phyloP scores from a whole-genome alignment of 2,329 filamentous ascomycete species.

The Neoscytalidium dimidiatum region DNA sequence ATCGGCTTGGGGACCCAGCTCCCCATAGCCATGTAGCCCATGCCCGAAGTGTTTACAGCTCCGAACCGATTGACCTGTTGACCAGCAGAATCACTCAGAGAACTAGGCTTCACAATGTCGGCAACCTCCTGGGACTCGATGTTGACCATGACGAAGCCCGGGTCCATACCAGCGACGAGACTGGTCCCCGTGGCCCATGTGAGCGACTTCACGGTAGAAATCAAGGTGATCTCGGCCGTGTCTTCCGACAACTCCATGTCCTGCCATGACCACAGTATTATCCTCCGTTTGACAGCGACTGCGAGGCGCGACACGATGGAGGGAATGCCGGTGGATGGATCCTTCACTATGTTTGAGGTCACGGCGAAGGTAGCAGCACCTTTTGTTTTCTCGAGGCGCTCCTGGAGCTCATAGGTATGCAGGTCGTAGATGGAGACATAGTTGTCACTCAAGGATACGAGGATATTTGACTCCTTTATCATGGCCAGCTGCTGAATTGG shows the following conservation, averaged over 20 bases:
- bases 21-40: slow-evolving; percentile 96
- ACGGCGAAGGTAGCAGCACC: slow-evolving; percentile 90
- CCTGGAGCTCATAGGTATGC: slow-evolving; percentile 77
- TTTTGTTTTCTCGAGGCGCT: slow-evolving; percentile 79
- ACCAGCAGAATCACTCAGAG: slow-evolving; percentile 65
- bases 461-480: slow-evolving; percentile 90
- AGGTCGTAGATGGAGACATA: slow-evolving; percentile 89
- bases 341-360: slow-evolving; percentile 93
- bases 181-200: slow-evolving; percentile 89
- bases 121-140: slow-evolving; percentile 71
- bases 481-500: slow-evolving; percentile 92
- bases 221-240: slow-evolving; percentile 73
- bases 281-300: slow-evolving; percentile 87
- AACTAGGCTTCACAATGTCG: slow-evolving; percentile 77
- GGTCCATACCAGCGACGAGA: slow-evolving; percentile 86
- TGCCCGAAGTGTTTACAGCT: slow-evolving; percentile 78
- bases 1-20: slow-evolving; percentile 90
- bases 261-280: slow-evolving; percentile 93
- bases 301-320: slow-evolving; percentile 90
- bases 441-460: slow-evolving; percentile 88
- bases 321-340: slow-evolving; percentile 81
- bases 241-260: slow-evolving; percentile 83
- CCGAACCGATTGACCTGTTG: slow-evolving; percentile 75
- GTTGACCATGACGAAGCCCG: slow-evolving; percentile 88
- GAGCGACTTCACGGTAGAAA: slow-evolving; percentile 82